Conservation (phyloP, 495 filamentous ascomycete species). For the Bryoglossum gracile region DNA sequence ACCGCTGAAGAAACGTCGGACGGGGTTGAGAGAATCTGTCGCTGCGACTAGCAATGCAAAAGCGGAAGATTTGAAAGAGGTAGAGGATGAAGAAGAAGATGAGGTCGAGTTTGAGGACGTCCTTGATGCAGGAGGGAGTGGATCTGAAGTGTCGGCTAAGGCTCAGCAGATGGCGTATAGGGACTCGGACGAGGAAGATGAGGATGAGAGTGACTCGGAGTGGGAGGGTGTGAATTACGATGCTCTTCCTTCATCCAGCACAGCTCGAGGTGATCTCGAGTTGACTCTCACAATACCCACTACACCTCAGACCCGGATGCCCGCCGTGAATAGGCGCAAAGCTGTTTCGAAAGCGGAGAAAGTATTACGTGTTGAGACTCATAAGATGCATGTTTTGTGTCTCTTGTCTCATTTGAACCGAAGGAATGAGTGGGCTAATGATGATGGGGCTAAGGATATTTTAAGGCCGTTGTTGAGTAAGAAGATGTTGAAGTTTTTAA, state of each 20-base stretch:
- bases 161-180: slow-evolving; percentile 21
- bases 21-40: slow-evolving; percentile 10
- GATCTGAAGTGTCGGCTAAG: slow-evolving; percentile 6
- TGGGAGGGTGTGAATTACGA: slow-evolving; percentile 60
- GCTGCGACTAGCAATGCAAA: slow-evolving; percentile 11
- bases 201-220: slow-evolving; percentile 54
- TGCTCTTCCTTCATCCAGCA: slow-evolving; percentile 28
- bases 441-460: slow-evolving; percentile 51
- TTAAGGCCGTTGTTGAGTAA: slow-evolving; percentile 54
- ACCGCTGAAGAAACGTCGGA: slow-evolving; percentile 31
- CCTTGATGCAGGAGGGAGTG: slow-evolving; percentile 16
- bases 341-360: slow-evolving; percentile 61
- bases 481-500: slow-evolving; percentile 54
- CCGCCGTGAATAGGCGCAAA: slow-evolving; percentile 18
- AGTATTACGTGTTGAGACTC: slow-evolving; percentile 62
- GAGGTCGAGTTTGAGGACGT: slow-evolving; percentile 33
- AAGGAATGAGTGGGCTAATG: slow-evolving; percentile 87
- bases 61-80: slow-evolving; percentile 7
- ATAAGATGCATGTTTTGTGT: slow-evolving; percentile 82
- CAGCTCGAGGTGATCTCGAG: slow-evolving; percentile 19
- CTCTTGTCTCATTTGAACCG: slow-evolving; percentile 65
- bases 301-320: slow-evolving; percentile 21
- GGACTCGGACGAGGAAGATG: slow-evolving; percentile 23
- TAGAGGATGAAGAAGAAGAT: slow-evolving; percentile 29
- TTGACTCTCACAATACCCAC: slow-evolving; percentile 23